A percentile compares a stretch with the other conserved stretches of the same genome.
These are phyloP conservation scores for Aeschynomene evenia DNA, from an alignment of 306 rosid species.

Conservation along the genomic window DNA sequence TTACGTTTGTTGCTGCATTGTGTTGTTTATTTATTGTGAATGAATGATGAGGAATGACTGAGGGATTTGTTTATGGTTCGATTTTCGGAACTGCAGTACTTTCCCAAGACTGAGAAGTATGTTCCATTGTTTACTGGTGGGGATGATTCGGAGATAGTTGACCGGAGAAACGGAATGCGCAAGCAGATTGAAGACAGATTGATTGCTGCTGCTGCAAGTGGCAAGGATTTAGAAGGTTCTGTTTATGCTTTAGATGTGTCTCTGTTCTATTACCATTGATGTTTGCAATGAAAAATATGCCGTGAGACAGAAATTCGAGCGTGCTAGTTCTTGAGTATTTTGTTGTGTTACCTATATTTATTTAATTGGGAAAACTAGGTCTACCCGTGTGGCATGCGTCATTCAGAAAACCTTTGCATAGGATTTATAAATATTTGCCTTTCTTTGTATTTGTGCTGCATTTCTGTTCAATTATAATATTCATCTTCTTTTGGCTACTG, in stretches of 20 bases:
- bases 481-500: neutral
- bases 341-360: too few species aligned
- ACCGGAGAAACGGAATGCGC: constrained; percentile 70
- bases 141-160: constrained; percentile 63
- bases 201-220: constrained; percentile 79
- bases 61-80: neutral
- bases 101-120: constrained; percentile 94
- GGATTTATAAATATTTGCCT: neutral
- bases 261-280: neutral
- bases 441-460: neutral
- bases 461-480: neutral
- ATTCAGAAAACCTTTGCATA: neutral
- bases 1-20: neutral
- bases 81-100: constrained; percentile 60
- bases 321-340: neutral
- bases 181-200: constrained; percentile 82
- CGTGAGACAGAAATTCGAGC: neutral
- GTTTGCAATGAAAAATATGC: neutral
- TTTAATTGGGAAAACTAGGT: neutral
- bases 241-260: neutral
- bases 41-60: neutral
- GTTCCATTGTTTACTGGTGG: constrained; percentile 79
- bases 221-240: constrained; percentile 96
- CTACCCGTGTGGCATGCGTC: neutral
- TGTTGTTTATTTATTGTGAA: neutral